phyloP scores from a whole-genome alignment of 2,329 filamentous ascomycete genomes.

The Dryadomyces quercivorus region DNA sequence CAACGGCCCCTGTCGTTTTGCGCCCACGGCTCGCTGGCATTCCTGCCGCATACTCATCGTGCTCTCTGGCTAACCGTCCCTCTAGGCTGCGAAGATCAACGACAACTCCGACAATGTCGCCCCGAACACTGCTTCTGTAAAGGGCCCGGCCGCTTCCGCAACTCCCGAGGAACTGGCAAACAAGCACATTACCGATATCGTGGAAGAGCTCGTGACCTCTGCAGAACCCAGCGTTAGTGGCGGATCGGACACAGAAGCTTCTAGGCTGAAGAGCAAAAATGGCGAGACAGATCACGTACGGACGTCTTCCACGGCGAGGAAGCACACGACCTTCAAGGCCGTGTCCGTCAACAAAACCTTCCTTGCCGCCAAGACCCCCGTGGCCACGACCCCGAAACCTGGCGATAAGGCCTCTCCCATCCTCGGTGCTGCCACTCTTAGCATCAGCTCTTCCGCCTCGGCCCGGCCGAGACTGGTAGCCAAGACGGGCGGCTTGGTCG shows the following conservation, averaged over 20 bases:
- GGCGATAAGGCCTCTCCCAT: conserved; percentile 36
- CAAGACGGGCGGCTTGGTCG: conserved; percentile 48
- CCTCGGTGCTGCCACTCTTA: conserved; percentile 28
- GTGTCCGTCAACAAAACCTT: conserved; percentile 80
- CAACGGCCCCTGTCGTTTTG: no score
- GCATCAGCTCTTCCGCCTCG: conserved; percentile 32
- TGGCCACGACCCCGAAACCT: conserved; percentile 32
- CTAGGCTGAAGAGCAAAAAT: conserved; percentile 43
- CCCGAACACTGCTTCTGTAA: conserved; percentile 31
- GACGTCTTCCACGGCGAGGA: conserved; percentile 52
- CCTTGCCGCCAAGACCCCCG: conserved; percentile 54
- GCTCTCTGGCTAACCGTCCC: no score
- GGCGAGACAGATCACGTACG: conserved; percentile 48
- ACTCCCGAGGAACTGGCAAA: conserved; percentile 41
- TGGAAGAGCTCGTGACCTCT: conserved; percentile 48
- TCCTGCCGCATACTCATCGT: no score
- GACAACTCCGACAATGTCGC: conserved; percentile 35
- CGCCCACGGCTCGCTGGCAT: no score
- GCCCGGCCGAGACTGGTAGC: conserved; percentile 59
- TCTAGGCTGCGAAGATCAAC: conserved; percentile 22
- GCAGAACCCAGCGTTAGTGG: conserved; percentile 59
- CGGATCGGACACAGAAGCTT: conserved; percentile 65
- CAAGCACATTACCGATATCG: conserved; percentile 41
- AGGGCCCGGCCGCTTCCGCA: conserved; percentile 25
- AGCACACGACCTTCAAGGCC: conserved; percentile 68